Evolutionary conservation across 2,329 filamentous ascomycete species (phyloP), one percentile per base, ranked within the genome.

Genomic region (Zarea fungicola): DNA sequence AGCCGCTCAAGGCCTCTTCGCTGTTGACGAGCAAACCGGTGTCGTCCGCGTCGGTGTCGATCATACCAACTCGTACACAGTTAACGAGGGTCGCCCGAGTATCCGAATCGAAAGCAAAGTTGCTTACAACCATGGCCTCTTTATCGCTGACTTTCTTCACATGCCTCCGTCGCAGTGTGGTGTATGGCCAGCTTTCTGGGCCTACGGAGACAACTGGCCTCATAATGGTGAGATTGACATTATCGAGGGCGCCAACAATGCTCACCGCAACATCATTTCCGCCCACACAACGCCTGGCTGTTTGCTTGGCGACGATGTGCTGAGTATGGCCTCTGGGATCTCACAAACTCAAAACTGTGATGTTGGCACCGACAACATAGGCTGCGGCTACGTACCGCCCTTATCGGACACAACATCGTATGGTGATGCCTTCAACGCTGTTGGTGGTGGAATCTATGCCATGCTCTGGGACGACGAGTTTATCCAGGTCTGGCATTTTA

Each of bases 401-500:
- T 37, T 56, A 50, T 65, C 59, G 31, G 72, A 76, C 25, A 71
- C 70, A 0, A 59, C 67, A 2, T 68, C 73, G 5, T 85, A 81
- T 53, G 84, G 84, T 1, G 74, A 80, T 46, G 71, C 73, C 1
- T 89, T 90, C 70, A 89, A 90, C 61, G 71, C 71, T 9, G 77
- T 64, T 29, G 73, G 75, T 1, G 84, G 85, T n/a, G 84, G 84
- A 23, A 76, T 87, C 3, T 88, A 86, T 56, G 84, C 82, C 6
- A 77, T 85, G 56, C 74, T 85, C 58, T 93, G 88, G 87, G 84
- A 84, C 42, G 68, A 72, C 9, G 66, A 78, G 1, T 77, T 75
- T 49, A 85, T 95, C 62, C 82, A 76, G 49, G 73, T 93, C 54
- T 95, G 84, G 82, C 87, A 87, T 70, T 95, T 90, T 65, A 71